A percentile compares a stretch with the other conserved stretches of the same genome.
These are phyloP conservation scores for Selaginella moellendorffii DNA, from an alignment of 75 land plant genomes.

Conservation along the genomic window DNA sequence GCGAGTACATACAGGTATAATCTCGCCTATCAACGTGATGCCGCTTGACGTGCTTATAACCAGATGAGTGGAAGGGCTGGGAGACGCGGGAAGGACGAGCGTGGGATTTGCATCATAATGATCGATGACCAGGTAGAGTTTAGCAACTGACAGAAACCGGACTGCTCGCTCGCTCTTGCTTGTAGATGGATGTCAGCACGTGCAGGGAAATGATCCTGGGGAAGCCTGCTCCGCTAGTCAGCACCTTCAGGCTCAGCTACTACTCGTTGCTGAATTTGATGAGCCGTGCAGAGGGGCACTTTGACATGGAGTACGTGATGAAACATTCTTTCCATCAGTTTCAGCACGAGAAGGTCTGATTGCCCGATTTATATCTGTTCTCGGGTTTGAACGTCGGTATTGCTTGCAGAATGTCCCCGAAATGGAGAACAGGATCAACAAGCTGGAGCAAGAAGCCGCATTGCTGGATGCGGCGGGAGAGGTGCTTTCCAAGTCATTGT, in stretches of 20 bases:
- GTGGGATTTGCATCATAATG: conserved; percentile 44
- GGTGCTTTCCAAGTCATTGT: no score
- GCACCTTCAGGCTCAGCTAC: conserved; percentile 54
- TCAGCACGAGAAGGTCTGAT: conserved; percentile 68
- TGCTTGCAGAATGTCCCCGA: conserved; percentile 58
- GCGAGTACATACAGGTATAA: conserved; percentile 46
- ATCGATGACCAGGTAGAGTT: conserved; percentile 34
- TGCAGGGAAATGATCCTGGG: conserved; percentile 78
- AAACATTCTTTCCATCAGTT: conserved; percentile 52
- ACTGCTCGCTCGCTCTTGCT: not conserved
- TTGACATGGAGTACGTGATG: conserved; percentile 44
- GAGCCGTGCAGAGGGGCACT: conserved; percentile 54
- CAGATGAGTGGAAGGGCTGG: conserved; percentile 63
- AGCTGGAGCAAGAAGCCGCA: conserved; percentile 67
- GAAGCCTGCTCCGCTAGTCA: conserved; percentile 78
- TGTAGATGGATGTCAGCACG: conserved; percentile 81
- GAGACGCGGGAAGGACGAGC: conserved; percentile 44
- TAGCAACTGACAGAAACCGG: not conserved
- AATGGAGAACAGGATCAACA: conserved; percentile 40
- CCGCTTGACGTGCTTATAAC: not conserved
- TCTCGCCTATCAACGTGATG: not conserved
- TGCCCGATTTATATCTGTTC: conserved; percentile 11
- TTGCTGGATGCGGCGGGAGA: conserved; percentile 72
- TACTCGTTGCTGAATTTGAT: conserved; percentile 41
- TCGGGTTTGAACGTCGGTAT: not conserved